These are phyloP conservation scores for Phaffomyces thermotolerans DNA, from an alignment of 805 yeast species.

Conservation along the genomic window DNA sequence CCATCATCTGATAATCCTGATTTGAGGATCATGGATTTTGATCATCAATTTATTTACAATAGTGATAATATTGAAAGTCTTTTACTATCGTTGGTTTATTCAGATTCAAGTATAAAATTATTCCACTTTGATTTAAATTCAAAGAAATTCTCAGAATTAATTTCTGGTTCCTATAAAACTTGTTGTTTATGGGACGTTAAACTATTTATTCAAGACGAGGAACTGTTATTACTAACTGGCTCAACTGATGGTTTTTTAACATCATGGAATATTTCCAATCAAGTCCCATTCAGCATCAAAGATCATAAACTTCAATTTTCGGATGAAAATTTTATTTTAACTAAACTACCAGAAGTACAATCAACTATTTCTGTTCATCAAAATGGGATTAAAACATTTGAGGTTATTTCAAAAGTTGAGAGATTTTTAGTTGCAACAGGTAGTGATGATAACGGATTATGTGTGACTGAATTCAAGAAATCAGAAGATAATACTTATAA, in stretches of 20 bases:
- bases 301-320: constrained; percentile 6
- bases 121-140: constrained; percentile 43
- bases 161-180: constrained; percentile 50
- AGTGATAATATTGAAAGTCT: constrained; percentile 33
- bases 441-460: constrained; percentile 86
- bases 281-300: constrained; percentile 17
- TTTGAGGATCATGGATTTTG: constrained; percentile 85
- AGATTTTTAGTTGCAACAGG: constrained; percentile 53
- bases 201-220: constrained; percentile 29
- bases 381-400: constrained; percentile 72
- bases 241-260: constrained; percentile 82
- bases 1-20: constrained; percentile 64
- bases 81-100: constrained; percentile 64
- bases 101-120: constrained; percentile 70
- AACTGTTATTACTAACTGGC: constrained; percentile 41
- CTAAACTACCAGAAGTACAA: constrained; percentile 24
- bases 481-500: constrained; percentile 14
- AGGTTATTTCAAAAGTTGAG: constrained; percentile 17
- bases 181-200: constrained; percentile 70
- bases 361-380: constrained; percentile 61
- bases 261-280: constrained; percentile 45
- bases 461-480: constrained; percentile 31
- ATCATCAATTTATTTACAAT: constrained; percentile 33
- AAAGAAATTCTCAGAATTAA: constrained; percentile 36
- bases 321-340: background rate